Evolutionary conservation across 1,139 yeast species (phyloP), one percentile per base, ranked within the genome.

Genomic region (Debaryomycetaceae sp.): DNA sequence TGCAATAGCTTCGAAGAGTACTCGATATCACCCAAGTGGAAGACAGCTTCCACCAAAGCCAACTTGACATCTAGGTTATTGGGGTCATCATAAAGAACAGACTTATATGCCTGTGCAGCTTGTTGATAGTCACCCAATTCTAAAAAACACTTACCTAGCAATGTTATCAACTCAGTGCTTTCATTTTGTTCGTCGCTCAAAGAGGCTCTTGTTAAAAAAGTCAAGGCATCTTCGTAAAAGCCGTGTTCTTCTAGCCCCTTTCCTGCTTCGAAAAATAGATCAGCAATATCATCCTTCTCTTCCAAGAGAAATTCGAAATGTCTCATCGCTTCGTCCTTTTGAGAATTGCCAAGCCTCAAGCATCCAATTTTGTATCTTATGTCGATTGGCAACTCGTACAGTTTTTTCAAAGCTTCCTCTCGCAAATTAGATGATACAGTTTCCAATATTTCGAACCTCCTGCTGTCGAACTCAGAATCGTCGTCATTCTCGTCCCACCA

Each of bases 401-500:
- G 66, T 45, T 76, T 75, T 1, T 63, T 54, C 9, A 56, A 53
- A 5, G 68, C 68, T 2, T 68, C 60, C 39, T 72, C 55, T 5
- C 48, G 47, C 35, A 49, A 39, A 5, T 45, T 47, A 5, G 46
- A 24, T 30, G 50, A 40, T 24, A 59, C 39, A 11, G 48, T 51
- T 6, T 52, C 53, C 3, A 69, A 42, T 4, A 59, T 51, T 24
- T 71, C 73, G 31, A 78, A 68, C 56, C 91, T 74, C 38, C 53
- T 48, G 38, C 46, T 49, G 59, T 86, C 95, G 63, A 85, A 93
- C 62, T 93, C 99, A 0, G 87, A 70, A 62, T 93, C 99, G 50
- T 83, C 84, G 9, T 72, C 70, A 9, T 68, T 65, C 31, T 85
- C 90, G 52, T 87, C 89, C 99, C 99, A 93, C 74, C 85, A 89